These are phyloP conservation scores for Vanilla planifolia DNA, from an alignment of 106 monocot genomes.

Conservation along the genomic window DNA sequence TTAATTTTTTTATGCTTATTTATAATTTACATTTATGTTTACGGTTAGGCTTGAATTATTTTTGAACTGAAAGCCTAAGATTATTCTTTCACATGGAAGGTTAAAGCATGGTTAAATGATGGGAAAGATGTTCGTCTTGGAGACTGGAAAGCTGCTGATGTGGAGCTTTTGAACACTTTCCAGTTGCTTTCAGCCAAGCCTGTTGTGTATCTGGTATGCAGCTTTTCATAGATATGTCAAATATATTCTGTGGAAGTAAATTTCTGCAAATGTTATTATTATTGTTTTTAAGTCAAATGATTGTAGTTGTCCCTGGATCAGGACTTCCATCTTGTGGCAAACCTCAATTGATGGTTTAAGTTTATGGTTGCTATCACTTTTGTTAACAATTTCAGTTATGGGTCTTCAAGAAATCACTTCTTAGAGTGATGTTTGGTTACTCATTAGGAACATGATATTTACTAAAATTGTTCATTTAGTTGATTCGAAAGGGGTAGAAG, in stretches of 20 bases:
- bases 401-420: too few species aligned
- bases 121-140: conserved; percentile 97
- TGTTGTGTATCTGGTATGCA: conserved; percentile 87
- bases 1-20: conserved; percentile 4
- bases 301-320: too few species aligned
- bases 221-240: background rate
- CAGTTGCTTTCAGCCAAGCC: conserved; percentile 92
- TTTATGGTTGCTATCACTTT: too few species aligned
- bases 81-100: conserved; percentile 24
- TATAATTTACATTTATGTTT: background rate
- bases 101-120: conserved; percentile 67
- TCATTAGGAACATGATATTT: too few species aligned
- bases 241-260: background rate
- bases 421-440: too few species aligned
- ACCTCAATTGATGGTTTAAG: too few species aligned
- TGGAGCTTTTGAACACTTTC: conserved; percentile 90
- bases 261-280: conserved; percentile 5
- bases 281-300: too few species aligned
- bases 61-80: background rate
- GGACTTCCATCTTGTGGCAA: too few species aligned
- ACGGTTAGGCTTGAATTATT: background rate
- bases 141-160: conserved; percentile 96
- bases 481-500: too few species aligned
- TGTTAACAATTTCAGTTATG: too few species aligned
- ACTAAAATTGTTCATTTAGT: too few species aligned